phyloP scores from a whole-genome alignment of 257 asterid genomes.

The Penstemon barbatus region DNA sequence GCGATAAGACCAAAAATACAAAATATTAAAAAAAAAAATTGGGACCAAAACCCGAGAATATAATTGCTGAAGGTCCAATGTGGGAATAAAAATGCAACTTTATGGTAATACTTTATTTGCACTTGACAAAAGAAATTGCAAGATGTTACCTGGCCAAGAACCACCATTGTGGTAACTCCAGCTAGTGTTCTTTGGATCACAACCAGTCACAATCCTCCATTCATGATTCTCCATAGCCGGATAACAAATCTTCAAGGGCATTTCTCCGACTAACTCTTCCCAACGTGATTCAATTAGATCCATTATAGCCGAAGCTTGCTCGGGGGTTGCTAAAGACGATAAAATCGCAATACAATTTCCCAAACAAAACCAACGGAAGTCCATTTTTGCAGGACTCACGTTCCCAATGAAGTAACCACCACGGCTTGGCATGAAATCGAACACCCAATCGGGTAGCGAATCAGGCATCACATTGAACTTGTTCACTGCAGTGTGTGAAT shows the following conservation, averaged over 20 bases:
- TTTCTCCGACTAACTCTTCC: conserved; percentile 87
- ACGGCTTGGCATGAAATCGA: conserved; percentile 83
- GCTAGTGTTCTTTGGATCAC: conserved; percentile 83
- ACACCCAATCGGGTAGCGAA: conserved; percentile 88
- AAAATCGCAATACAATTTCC: conserved; percentile 83
- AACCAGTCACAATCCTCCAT: conserved; percentile 85
- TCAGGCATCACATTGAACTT: conserved; percentile 94
- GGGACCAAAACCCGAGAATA: too few species aligned
- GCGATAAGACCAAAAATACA: too few species aligned
- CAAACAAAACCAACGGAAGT: conserved; percentile 89
- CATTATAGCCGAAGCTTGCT: conserved; percentile 90
- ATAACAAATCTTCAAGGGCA: conserved; percentile 80
- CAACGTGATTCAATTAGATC: conserved; percentile 84
- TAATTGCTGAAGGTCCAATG: background rate
- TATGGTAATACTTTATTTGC: too few species aligned
- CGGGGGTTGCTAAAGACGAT: conserved; percentile 84
- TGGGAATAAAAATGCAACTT: background rate
- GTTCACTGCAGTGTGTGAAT: conserved; percentile 91
- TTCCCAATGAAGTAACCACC: conserved; percentile 92
- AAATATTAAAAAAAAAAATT: too few species aligned
- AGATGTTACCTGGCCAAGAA: conserved; percentile 81
- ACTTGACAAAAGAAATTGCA: background rate
- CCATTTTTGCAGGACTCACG: conserved; percentile 91
- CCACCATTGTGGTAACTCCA: conserved; percentile 98
- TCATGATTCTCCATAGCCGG: conserved; percentile 92